These are phyloP conservation scores for Russula earlei DNA, from an alignment of 768 basidiomycete genomes.

Conservation along the genomic window DNA sequence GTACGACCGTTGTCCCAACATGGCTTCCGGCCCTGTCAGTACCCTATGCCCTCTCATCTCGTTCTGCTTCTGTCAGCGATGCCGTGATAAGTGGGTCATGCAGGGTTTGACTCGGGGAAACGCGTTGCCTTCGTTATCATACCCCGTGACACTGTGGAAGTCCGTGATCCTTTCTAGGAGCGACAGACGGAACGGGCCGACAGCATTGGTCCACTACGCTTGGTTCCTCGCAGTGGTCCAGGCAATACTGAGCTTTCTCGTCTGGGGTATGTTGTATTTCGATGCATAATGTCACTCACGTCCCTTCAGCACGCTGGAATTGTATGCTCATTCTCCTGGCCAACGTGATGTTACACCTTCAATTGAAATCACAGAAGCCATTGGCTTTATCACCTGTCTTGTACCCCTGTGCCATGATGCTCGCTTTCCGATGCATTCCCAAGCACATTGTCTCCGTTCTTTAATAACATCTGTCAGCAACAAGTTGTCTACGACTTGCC, in stretches of 20 bases:
- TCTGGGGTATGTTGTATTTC: not conserved
- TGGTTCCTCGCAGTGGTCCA: too few relatives aligned
- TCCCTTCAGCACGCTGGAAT: too few relatives aligned
- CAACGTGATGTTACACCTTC: too few relatives aligned
- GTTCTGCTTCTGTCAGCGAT: not conserved
- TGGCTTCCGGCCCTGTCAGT: too few relatives aligned
- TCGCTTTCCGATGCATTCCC: not conserved
- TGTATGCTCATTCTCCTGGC: too few relatives aligned
- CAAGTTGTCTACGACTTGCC: too few relatives aligned
- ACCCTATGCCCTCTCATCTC: not conserved
- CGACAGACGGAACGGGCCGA: not conserved
- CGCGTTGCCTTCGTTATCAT: not conserved
- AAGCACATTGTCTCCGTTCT: not conserved
- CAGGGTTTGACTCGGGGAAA: not conserved
- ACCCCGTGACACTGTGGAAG: not conserved
- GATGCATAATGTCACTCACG: not conserved
- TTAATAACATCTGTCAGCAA: not conserved
- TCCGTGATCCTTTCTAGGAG: not conserved
- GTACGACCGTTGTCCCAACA: too few relatives aligned
- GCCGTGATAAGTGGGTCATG: not conserved
- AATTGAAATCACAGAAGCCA: too few relatives aligned
- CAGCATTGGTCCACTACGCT: constrained; percentile 4
- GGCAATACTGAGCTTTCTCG: too few relatives aligned
- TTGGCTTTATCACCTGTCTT: constrained; percentile 16
- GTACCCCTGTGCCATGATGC: constrained; percentile 22